These are phyloP conservation scores for Lavandula angustifolia DNA, from an alignment of 257 asterid genomes.

Conservation along the genomic window DNA sequence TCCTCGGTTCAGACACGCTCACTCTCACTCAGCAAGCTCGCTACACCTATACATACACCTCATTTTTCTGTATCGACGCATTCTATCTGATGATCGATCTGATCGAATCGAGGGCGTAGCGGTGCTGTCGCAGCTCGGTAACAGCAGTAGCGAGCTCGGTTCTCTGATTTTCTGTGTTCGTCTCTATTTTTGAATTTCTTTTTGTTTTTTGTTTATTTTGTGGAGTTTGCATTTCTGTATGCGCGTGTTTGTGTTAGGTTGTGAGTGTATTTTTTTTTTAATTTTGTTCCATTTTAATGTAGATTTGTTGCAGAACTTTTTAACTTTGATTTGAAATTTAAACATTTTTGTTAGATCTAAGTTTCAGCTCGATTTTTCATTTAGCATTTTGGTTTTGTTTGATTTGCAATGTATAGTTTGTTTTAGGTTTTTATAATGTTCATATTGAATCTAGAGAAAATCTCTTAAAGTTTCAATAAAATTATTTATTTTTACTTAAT, in stretches of 20 bases:
- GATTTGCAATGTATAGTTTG: slow-evolving; percentile 27
- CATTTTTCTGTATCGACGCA: slow-evolving; percentile 25
- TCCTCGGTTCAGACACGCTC: slow-evolving; percentile 30
- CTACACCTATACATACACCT: slow-evolving; percentile 15
- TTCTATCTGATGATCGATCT: slow-evolving; percentile 41
- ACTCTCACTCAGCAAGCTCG: slow-evolving; percentile 31
- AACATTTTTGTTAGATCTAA: slow-evolving; percentile 41
- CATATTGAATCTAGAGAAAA: not conserved
- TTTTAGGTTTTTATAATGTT: not conserved
- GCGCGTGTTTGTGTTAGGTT: not conserved
- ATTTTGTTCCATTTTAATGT: not conserved
- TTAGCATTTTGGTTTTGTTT: not conserved
- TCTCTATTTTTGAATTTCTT: not conserved
- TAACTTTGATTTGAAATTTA: slow-evolving; percentile 33
- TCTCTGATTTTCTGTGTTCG: slow-evolving; percentile 12
- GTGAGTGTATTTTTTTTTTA: not conserved
- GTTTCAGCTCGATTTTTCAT: slow-evolving; percentile 3
- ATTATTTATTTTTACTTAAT: too few relatives aligned
- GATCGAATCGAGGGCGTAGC: slow-evolving; percentile 43
- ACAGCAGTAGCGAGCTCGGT: slow-evolving; percentile 48
- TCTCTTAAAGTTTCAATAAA: slow-evolving; percentile 3
- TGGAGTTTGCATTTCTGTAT: not conserved
- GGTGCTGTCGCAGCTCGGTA: slow-evolving; percentile 41
- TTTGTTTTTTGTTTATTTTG: not conserved
- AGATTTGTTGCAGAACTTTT: not conserved